These are phyloP conservation scores for Westerdykella aurantiaca DNA, from an alignment of 2,329 filamentous ascomycete species.

Conservation along the genomic window DNA sequence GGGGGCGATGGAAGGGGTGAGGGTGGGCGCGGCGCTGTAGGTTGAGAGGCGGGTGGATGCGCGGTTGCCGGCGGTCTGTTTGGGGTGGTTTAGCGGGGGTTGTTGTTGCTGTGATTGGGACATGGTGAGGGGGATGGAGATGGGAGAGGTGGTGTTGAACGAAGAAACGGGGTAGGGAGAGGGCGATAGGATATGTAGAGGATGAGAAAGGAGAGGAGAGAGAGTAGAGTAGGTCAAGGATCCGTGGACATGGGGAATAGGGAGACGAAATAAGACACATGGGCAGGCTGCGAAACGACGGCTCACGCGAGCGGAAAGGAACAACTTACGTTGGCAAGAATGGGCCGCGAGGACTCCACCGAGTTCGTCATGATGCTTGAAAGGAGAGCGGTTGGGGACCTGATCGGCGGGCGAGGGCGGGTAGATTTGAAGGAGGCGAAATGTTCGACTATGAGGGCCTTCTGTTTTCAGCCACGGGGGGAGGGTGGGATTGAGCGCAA, in stretches of 20 bases:
- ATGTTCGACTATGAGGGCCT: too few relatives aligned
- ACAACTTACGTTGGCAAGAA: slow-evolving; percentile 37
- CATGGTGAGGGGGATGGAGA: slow-evolving; percentile 12
- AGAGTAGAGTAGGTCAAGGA: neutral
- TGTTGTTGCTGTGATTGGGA: slow-evolving; percentile 12
- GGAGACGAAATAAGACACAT: neutral
- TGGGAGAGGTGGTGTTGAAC: neutral
- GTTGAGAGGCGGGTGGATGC: slow-evolving; percentile 45
- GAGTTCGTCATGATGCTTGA: slow-evolving; percentile 29
- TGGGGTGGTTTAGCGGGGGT: slow-evolving; percentile 21
- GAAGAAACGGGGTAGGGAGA: neutral
- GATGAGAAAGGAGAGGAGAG: neutral
- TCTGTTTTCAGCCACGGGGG: too few relatives aligned
- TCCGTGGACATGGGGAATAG: neutral
- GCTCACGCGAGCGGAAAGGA: slow-evolving; percentile 17
- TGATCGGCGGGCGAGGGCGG: too few relatives aligned
- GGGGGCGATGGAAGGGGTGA: slow-evolving; percentile 47
- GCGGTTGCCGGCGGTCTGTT: slow-evolving; percentile 26
- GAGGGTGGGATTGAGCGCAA: too few relatives aligned
- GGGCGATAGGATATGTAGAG: neutral
- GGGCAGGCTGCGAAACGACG: slow-evolving; percentile 14
- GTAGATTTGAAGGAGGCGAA: too few relatives aligned
- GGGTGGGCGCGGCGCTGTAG: slow-evolving; percentile 47
- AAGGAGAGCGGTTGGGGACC: slow-evolving; percentile 1
- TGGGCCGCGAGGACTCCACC: slow-evolving; percentile 37